Base-by-base conservation (phyloP, 345 rosid genomes). In the Brassica incana region DNA sequence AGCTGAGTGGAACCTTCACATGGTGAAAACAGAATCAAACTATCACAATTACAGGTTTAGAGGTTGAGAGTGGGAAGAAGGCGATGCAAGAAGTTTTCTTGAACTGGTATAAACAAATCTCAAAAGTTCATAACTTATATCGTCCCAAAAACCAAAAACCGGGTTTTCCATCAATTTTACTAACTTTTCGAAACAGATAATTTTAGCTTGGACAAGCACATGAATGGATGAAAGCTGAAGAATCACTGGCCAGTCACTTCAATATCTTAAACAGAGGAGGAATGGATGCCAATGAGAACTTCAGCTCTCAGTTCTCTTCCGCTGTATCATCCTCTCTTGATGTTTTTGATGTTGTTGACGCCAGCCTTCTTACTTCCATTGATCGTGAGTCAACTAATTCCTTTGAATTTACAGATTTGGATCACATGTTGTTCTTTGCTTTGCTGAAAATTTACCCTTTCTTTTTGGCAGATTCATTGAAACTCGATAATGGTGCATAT, bases 151-250 rank as follows among this genome's bases (percentile, higher is more conserved):
- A 32, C 59, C 62, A 33, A 62, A 23, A 23, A 23, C 25, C 25
- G 97, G 23, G 30, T 38, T 6, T 69, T 54, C 58, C 23, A 43
- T 65, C 66, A 59, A 36, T 45, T 64, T 80, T 62, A 5, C 48
- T 63, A 9, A 14, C 12, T 43, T 38, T 38, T 38, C 10, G 43
- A 43, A 32, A 62, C 16, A 61, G 69, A 77, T 68, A 16, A 71
- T 9, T 83, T 62, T 91, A 96, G 99, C 78, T 80, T 89, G 88
- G 83, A 79, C 73, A 93, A 89, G 87, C 89, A 54, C 87, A 87
- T 32, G 97, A 92, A 65, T 96, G 99, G 99, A 87, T 79, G 79
- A 85, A 88, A 74, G 97, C 97, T 75, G 93, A 90, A 83, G 97
- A 89, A 77, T 93, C 97, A 77, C 81, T 96, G 85, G 86, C 90